Base-by-base conservation (phyloP, 208 protist species). In the Acanthamoeba polyphaga region DNA sequence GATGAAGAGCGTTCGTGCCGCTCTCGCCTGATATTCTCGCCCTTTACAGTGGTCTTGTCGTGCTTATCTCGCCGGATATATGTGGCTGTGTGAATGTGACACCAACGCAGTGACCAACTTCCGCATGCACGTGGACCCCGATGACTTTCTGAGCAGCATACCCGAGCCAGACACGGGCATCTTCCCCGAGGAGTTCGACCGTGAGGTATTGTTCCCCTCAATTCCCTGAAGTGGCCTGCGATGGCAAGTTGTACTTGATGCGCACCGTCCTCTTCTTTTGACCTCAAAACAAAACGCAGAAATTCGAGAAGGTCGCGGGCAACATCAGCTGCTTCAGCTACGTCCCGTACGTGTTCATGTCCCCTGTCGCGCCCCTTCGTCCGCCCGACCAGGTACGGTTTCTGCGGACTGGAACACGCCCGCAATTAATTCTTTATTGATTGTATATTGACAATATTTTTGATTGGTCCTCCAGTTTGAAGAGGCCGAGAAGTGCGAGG, bases 401-500 rank as follows among this genome's bases (percentile, higher is more conserved):
- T 66, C 34, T 3, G 34, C 32, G 15, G 9, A 24, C 66, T 24
- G 27, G 13, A 70, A n/a, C 62, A 70, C 7, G 9, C 5, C 10
- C 32, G n/a, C 7, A 55, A 70, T 43, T n/a, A 38, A 38, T 66
- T 68, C 38, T 17, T 90, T 22, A 29, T 68, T 64, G 38, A 19
- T 66, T 29, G 38, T 13, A 51, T 46, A n/a, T 46, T 90, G 62
- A 4, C 53, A 22, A 24, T 55, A 4, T 60, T 38, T 10, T 34
- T 87, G 15, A 64, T 32, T 43, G 27, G 62, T 92, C 70, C 85
- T 92, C 9, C 62, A 92, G 87, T 76, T 92, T 1, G 43, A 29
- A 19, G 87, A 92, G 7, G 38, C 64, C 27, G 87, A 92, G 27
- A 92, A 92, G 38, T 92, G 58, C n/a, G 62, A 92, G n/a, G 87